Percentiles rank a stretch among this genome's conserved stretches.
These are phyloP conservation scores for Coniochaeta hoffmannii DNA, from an alignment of 2,329 filamentous ascomycete genomes.

Conservation along the genomic window DNA sequence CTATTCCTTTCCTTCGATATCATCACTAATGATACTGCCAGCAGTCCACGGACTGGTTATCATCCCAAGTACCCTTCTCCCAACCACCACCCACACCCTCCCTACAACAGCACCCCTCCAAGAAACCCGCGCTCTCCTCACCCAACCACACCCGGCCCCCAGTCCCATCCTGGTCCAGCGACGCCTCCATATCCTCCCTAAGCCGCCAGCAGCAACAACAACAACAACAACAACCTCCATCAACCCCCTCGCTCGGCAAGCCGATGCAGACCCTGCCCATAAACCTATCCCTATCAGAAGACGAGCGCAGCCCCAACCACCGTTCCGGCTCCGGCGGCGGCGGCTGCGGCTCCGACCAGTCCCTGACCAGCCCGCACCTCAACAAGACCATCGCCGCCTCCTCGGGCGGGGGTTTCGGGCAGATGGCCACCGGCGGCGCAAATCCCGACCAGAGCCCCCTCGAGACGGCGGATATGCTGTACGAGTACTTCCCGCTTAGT, in stretches of 20 bases:
- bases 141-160: slow-evolving; percentile 43
- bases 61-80: slow-evolving; percentile 26
- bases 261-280: slow-evolving; percentile 24
- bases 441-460: slow-evolving; percentile 51
- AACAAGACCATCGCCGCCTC: slow-evolving; percentile 20
- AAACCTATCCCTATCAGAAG: slow-evolving; percentile 51
- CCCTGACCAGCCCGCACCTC: slow-evolving; percentile 40
- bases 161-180: slow-evolving; percentile 39
- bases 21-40: slow-evolving; percentile 11
- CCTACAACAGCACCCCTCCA: slow-evolving; percentile 40
- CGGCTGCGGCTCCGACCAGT: slow-evolving; percentile 27
- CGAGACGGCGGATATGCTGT: slow-evolving; percentile 76
- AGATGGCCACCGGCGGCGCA: slow-evolving; percentile 43
- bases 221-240: slow-evolving; percentile 15
- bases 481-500: slow-evolving; percentile 90
- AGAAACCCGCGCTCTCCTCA: slow-evolving; percentile 46
- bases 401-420: slow-evolving; percentile 18
- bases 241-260: slow-evolving; percentile 11
- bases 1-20: background rate
- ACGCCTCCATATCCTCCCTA: slow-evolving; percentile 7
- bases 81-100: background rate
- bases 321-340: too few relatives aligned
- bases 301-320: slow-evolving; percentile 49
- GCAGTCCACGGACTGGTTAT: slow-evolving; percentile 37
- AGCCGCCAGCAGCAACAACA: slow-evolving; percentile 14